These are phyloP conservation scores for Jackrogersella multiformis DNA, from an alignment of 495 filamentous ascomycete genomes.

Conservation along the genomic window DNA sequence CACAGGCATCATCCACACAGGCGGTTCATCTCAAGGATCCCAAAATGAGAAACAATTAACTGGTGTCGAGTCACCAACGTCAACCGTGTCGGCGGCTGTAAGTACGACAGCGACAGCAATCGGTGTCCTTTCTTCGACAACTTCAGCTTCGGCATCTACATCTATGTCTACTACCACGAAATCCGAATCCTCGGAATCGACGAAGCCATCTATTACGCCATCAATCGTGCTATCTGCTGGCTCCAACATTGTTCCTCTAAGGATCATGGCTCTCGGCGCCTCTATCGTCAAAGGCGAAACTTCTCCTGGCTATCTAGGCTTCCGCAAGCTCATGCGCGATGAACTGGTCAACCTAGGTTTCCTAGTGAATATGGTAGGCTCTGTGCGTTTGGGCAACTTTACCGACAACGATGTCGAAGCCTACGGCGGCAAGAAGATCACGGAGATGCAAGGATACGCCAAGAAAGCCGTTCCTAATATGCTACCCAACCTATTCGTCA, in stretches of 20 bases:
- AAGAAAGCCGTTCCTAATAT: conserved; percentile 34
- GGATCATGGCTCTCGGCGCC: conserved; percentile 64
- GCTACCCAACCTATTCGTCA: conserved; percentile 48
- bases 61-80: conserved; percentile 5
- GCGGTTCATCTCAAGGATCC: conserved; percentile 15
- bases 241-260: conserved; percentile 41
- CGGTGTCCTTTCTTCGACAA: background rate
- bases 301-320: conserved; percentile 62
- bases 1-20: conserved; percentile 20
- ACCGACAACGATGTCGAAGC: conserved; percentile 49
- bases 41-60: conserved; percentile 6
- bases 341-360: conserved; percentile 39
- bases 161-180: background rate
- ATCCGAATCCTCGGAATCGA: background rate
- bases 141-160: background rate
- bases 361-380: conserved; percentile 48
- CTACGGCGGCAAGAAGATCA: conserved; percentile 46
- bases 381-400: conserved; percentile 45
- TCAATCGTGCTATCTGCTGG: conserved; percentile 2
- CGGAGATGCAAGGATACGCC: conserved; percentile 43
- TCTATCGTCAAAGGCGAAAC: conserved; percentile 64
- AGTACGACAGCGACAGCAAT: conserved; percentile 7
- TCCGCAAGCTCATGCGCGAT: conserved; percentile 55
- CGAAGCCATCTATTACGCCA: conserved; percentile 1
- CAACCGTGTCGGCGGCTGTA: background rate